These are phyloP conservation scores for Garcia nutans DNA, from an alignment of 345 rosid genomes.

Conservation along the genomic window DNA sequence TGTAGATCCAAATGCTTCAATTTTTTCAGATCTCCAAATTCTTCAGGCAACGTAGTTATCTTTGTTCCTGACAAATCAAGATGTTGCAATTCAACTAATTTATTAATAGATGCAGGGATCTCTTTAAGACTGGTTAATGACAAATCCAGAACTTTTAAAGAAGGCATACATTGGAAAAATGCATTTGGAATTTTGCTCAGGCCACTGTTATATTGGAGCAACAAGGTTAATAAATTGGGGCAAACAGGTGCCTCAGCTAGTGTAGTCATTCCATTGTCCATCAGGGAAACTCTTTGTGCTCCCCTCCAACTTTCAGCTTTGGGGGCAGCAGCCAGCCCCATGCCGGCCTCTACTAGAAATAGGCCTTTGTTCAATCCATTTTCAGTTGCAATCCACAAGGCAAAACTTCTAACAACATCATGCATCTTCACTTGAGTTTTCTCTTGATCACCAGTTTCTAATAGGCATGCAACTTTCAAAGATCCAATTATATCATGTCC, in stretches of 20 bases:
- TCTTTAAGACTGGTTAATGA: conserved; percentile 40
- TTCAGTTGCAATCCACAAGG: conserved; percentile 22
- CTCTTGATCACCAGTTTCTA: conserved; percentile 17
- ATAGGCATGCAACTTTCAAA: conserved; percentile 22
- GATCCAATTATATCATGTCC: conserved; percentile 38
- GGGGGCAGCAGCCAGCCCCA: conserved; percentile 17
- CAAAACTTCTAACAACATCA: conserved; percentile 25
- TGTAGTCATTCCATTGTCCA: conserved; percentile 42
- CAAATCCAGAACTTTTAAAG: conserved; percentile 35
- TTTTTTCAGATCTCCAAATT: conserved; percentile 37
- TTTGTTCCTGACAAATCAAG: conserved; percentile 47
- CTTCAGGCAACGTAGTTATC: conserved; percentile 41
- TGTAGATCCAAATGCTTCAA: conserved; percentile 46
- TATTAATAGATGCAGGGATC: conserved; percentile 39
- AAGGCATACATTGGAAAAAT: conserved; percentile 39
- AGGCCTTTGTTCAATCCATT: not conserved
- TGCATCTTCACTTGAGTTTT: conserved; percentile 25
- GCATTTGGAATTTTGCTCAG: conserved; percentile 11
- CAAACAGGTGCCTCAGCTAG: conserved; percentile 37
- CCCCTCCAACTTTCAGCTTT: conserved; percentile 23
- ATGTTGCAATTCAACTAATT: conserved; percentile 39
- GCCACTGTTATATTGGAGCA: conserved; percentile 20
- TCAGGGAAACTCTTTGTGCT: conserved; percentile 38
- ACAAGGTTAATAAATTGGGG: conserved; percentile 26
- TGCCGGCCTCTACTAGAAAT: conserved; percentile 19